Conservation (phyloP, 2,329 filamentous ascomycete species). For the Clonostachys rhizophaga region DNA sequence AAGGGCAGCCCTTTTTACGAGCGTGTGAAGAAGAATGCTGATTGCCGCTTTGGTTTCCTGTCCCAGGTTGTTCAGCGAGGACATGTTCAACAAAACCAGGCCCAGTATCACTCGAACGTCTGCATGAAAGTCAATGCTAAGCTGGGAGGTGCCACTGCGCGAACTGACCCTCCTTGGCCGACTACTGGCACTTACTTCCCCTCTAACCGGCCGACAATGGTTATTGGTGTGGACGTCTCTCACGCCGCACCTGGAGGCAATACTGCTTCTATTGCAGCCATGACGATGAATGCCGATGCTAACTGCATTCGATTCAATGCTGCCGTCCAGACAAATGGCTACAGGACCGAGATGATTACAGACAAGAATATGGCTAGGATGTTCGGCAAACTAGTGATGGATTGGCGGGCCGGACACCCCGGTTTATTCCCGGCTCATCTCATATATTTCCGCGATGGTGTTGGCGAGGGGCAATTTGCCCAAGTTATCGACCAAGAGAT, state of each 20-base stretch:
- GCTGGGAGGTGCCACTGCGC: conserved; percentile 75
- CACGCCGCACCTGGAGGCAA: conserved; percentile 68
- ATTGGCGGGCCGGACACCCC: conserved; percentile 58
- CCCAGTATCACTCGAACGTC: conserved; percentile 92
- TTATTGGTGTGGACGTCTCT: conserved; percentile 89
- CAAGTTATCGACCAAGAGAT: conserved; percentile 81
- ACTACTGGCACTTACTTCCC: conserved; percentile 23
- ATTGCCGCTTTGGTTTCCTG: conserved; percentile 78
- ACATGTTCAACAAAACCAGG: background rate
- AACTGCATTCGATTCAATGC: conserved; percentile 73
- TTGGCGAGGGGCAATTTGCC: conserved; percentile 80
- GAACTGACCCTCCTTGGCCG: conserved; percentile 24
- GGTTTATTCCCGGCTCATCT: conserved; percentile 58
- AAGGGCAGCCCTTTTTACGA: conserved; percentile 72
- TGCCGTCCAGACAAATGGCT: conserved; percentile 77
- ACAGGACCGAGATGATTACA: conserved; percentile 73
- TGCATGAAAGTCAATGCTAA: conserved; percentile 97
- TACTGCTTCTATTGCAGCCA: conserved; percentile 75
- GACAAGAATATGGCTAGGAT: conserved; percentile 61
- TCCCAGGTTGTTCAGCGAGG: conserved; percentile 63
- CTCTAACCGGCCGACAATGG: conserved; percentile 58
- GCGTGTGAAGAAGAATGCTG: conserved; percentile 82
- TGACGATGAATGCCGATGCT: conserved; percentile 76
- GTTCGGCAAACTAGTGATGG: conserved; percentile 56
- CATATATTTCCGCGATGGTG: conserved; percentile 91